Conservation (phyloP, 352 stramenopile genomes). For the Pythium grandisporangium region DNA sequence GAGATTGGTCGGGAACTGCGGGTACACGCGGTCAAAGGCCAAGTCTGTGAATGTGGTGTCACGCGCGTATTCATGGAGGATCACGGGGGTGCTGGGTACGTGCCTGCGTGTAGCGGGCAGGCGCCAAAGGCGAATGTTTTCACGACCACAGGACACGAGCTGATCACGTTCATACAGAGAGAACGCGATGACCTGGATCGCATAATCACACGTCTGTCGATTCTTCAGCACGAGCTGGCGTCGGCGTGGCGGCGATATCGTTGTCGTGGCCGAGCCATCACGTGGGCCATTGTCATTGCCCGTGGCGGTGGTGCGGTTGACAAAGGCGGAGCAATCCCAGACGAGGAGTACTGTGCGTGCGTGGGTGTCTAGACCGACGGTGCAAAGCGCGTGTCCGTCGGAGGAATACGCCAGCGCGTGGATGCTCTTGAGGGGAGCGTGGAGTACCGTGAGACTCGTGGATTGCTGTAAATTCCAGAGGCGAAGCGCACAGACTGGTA, state of each 20-base stretch:
- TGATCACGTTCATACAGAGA: constrained; percentile 75
- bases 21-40: constrained; percentile 64
- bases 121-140: constrained; percentile 91
- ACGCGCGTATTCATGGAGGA: constrained; percentile 86
- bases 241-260: constrained; percentile 2
- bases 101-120: constrained; percentile 34
- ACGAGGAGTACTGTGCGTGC: constrained; percentile 68
- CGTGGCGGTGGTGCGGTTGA: no score
- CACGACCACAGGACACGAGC: constrained; percentile 83
- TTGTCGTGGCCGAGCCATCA: neutral
- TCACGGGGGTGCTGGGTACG: constrained; percentile 71
- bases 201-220: constrained; percentile 85
- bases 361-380: constrained; percentile 49
- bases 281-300: no score
- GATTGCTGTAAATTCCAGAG: constrained; percentile 39
- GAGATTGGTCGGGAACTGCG: constrained; percentile 50
- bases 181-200: constrained; percentile 61
- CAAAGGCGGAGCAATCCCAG: constrained; percentile 42
- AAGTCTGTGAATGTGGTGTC: constrained; percentile 80
- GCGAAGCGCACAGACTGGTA: constrained; percentile 20
- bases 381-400: constrained; percentile 22
- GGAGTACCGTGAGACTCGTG: constrained; percentile 39
- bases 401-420: constrained; percentile 40
- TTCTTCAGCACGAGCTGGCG: constrained; percentile 51
- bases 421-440: constrained; percentile 32